phyloP scores from a whole-genome alignment of 148 eudicot species.

The Vaccinium macrocarpon region DNA sequence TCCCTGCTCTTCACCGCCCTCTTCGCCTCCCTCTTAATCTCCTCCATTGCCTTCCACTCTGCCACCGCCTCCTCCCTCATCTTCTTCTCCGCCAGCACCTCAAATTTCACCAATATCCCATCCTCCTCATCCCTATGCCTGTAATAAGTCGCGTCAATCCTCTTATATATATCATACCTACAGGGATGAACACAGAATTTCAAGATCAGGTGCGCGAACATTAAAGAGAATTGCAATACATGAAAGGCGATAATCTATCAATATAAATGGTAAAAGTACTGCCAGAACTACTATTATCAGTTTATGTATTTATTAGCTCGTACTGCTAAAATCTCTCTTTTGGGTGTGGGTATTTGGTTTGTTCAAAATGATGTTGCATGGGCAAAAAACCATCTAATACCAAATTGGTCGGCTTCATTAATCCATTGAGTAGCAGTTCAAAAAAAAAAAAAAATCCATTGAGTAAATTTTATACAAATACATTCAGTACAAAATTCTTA shows the following conservation, averaged over 20 bases:
- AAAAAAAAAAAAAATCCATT: no score
- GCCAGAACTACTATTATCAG: not conserved
- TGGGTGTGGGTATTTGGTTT: not conserved
- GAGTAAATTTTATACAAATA: not conserved
- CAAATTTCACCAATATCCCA: conserved; percentile 70
- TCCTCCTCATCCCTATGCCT: conserved; percentile 94
- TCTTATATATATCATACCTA: conserved; percentile 78
- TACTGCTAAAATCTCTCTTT: not conserved
- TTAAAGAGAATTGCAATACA: not conserved
- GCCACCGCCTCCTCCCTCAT: conserved; percentile 73
- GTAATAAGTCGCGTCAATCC: conserved; percentile 88
- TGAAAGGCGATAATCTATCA: no score
- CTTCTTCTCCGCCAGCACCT: conserved; percentile 64
- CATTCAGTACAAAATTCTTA: not conserved
- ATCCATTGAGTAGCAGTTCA: no score
- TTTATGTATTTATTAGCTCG: not conserved
- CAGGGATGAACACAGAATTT: not conserved
- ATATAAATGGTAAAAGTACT: not conserved
- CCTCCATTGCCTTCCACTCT: conserved; percentile 80
- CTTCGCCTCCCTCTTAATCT: conserved; percentile 80
- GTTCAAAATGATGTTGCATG: not conserved
- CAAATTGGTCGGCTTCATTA: not conserved
- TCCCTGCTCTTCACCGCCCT: conserved; percentile 84
- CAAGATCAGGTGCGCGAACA: not conserved
- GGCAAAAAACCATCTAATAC: not conserved